Base-by-base conservation (phyloP, 768 basidiomycete genomes). In the Peribolospora kevripleyi region DNA sequence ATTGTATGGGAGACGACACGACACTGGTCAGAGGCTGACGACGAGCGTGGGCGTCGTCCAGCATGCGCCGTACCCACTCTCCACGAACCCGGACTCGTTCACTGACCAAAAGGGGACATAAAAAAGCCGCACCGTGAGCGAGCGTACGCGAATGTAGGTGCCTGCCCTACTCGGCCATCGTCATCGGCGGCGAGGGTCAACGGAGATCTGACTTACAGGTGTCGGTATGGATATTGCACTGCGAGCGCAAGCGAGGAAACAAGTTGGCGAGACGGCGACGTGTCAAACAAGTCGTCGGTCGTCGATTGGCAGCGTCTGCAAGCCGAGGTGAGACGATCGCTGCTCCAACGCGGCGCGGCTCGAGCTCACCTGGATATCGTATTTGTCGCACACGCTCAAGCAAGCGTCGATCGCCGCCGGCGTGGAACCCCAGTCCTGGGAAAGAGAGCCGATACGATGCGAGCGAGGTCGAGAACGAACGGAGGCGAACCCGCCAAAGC, bases 81-180 rank as follows among this genome's bases (percentile, higher is more conserved):
- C 86, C 5, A 95, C 86, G 64, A 91, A 97, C 2, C 90, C 91
- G 59, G 85, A 86, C 70, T 98, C 93, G 65, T 97, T 97, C 57
- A 97, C 68, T n/a, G n/a, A n/a, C n/a, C n/a, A n/a, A n/a, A n/a
- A n/a, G n/a, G n/a, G n/a, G n/a, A n/a, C n/a, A n/a, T n/a, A n/a
- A n/a, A n/a, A n/a, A n/a, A n/a, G n/a, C n/a, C n/a, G n/a, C n/a
- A n/a, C n/a, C n/a, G n/a, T n/a, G n/a, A n/a, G n/a, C n/a, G n/a
- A n/a, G n/a, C n/a, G n/a, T n/a, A n/a, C n/a, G n/a, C n/a, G n/a
- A n/a, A n/a, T n/a, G n/a, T n/a, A n/a, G n/a, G n/a, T n/a, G n/a
- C n/a, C n/a, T n/a, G n/a, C n/a, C n/a, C n/a, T n/a, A n/a, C n/a
- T n/a, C n/a, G n/a, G n/a, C n/a, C n/a, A n/a, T n/a, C n/a, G n/a